Evolutionary conservation across 75 land plant species (phyloP).

Genomic region (Azolla pinnata): DNA sequence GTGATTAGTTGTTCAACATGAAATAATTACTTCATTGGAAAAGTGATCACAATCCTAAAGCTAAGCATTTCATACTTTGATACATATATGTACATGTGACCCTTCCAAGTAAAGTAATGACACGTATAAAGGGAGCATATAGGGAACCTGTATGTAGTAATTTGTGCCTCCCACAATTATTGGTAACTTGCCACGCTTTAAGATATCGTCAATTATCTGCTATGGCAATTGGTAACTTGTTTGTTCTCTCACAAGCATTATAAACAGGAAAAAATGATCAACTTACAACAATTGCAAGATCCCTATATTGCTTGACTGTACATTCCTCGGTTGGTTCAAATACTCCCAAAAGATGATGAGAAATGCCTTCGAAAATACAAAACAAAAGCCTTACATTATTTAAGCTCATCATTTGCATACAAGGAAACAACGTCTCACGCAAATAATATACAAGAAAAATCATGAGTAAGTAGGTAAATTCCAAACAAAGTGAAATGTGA

Average conservation of each 20-base stretch:
- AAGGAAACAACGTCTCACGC: neutral
- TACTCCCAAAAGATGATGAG: conserved; percentile 66
- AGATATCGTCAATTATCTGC: conserved; percentile 46
- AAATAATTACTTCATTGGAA: too few species aligned
- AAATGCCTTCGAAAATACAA: conserved; percentile 32
- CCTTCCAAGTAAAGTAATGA: neutral
- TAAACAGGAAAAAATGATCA: too few species aligned
- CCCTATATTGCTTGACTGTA: conserved; percentile 57
- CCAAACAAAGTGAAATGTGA: too few species aligned
- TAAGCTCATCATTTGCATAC: neutral
- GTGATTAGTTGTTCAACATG: too few species aligned
- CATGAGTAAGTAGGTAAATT: neutral
- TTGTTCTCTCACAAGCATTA: too few species aligned
- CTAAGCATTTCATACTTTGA: too few species aligned
- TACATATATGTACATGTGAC: neutral
- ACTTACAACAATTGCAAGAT: conserved; percentile 52
- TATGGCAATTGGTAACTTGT: too few species aligned
- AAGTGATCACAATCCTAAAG: too few species aligned
- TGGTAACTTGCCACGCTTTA: conserved; percentile 44
- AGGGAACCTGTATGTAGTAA: conserved; percentile 62
- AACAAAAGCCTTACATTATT: neutral
- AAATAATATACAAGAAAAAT: neutral
- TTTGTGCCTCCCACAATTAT: conserved; percentile 72
- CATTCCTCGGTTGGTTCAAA: conserved; percentile 39
- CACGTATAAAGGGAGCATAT: neutral